phyloP scores from a whole-genome alignment of 768 basidiomycete species.

The Cystobasidium onofrii region DNA sequence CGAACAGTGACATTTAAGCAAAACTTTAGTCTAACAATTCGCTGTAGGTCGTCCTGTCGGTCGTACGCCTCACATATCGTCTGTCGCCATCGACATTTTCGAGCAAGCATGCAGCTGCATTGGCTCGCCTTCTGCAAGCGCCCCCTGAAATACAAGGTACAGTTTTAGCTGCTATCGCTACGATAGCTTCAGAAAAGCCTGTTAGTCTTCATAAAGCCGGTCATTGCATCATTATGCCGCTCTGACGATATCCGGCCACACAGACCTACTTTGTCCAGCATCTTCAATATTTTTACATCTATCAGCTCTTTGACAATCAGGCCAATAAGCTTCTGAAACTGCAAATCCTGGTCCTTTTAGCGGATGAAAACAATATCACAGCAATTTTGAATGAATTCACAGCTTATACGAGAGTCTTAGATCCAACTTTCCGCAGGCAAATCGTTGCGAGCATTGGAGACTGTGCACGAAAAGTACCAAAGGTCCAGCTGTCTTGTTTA shows the following conservation, averaged over 20 bases:
- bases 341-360: slow-evolving; percentile 59
- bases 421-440: neutral
- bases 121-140: slow-evolving; percentile 62
- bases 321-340: slow-evolving; percentile 70
- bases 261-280: slow-evolving; percentile 60
- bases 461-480: slow-evolving; percentile 16
- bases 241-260: too few relatives aligned
- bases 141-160: slow-evolving; percentile 69
- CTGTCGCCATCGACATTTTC: slow-evolving; percentile 56
- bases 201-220: slow-evolving; percentile 51
- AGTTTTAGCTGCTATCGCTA: slow-evolving; percentile 61
- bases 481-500: neutral
- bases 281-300: slow-evolving; percentile 62
- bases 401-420: slow-evolving; percentile 43
- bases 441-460: slow-evolving; percentile 21
- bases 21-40: too few relatives aligned
- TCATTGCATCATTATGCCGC: too few relatives aligned
- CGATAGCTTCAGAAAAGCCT: slow-evolving; percentile 59
- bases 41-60: slow-evolving; percentile 68
- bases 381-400: slow-evolving; percentile 72
- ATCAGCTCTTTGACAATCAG: slow-evolving; percentile 56
- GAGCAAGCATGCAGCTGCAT: slow-evolving; percentile 58
- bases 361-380: slow-evolving; percentile 60
- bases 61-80: slow-evolving; percentile 65
- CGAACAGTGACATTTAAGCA: too few relatives aligned